Evolutionary conservation across 106 monocot species (phyloP), one percentile per base, ranked within the genome.

Genomic region (Platanthera guangdongensis): DNA sequence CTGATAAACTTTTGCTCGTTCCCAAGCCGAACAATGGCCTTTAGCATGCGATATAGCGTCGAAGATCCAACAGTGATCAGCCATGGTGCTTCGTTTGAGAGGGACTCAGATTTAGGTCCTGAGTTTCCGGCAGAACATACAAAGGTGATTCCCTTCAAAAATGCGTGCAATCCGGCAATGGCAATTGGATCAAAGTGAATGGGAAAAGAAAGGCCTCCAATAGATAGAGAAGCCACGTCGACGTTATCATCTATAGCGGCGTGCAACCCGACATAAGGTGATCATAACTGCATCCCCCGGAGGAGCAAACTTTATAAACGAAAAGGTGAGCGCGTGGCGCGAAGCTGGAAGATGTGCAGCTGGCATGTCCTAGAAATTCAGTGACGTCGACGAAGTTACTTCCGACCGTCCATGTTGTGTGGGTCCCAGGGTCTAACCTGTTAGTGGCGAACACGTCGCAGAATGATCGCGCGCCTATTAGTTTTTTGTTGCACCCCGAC

Each of bases 261-360:
- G 39, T 39, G 2, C 3, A 39, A 39, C 39, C 39, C 39, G 39
- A 1, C 2, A 3, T 39, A 39, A 39, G 39, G 39, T 39, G 3
- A 3, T 39, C 1, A 39, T 1, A 2, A 3, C 3, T 3, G 39
- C 39, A 39, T 39, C 39, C 3, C 39, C 2, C 39, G 0, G 48
- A 0, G 2, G 1, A 15, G 75, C 88, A 89, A 0, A 86, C 86
- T 75, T 86, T 85, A 76, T 89, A 89, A 9, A 86, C 79, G 22
- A 83, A 76, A 6, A 89, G 52, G 62, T 89, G 86, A 15, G 88
- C 86, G 15, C 62, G 67, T 0, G 88, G 88, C 6, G 88, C 88
- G 65, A 86, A 76, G 5, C 85, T 85, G 28, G 81, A 28, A 0
- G 82, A 76, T 6, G 83, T 83, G 8, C 85, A 83, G 16, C 73